Base-by-base conservation (phyloP, 176 grass and related monocot genomes). In the Carex kokanica region DNA sequence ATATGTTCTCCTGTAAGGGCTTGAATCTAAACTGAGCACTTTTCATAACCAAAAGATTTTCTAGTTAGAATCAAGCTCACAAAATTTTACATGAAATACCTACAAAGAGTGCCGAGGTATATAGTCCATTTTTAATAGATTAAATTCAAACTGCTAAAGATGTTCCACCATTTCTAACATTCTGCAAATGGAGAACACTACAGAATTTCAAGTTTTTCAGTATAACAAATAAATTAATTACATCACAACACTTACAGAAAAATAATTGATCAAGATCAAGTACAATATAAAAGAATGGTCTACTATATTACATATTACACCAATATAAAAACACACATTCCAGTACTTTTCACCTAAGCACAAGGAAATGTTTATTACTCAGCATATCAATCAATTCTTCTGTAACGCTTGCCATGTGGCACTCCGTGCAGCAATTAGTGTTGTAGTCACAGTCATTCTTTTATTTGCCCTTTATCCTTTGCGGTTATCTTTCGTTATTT, bases 291-390 rank as follows among this genome's bases (percentile, higher is more conserved):
- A 74, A 74, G 43, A 55, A 77, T 77, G 72, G 23, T 77, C 47
- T 17, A 13, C 27, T 77, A 55, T 55, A 77, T 32, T 77, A 54
- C 73, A 77, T 55, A 77, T 31, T 55, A 77, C 73, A 52, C 20
- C 45, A 2, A 74, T 52, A 52, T 6, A 74, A 74, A 53, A 27
- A 1, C 20, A 74, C 64, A 25, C 2, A 74, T 24, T 51, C 1
- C 41, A 29, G 72, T 27, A 75, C 23, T 75, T 75, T 15, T 7
- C 36, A 75, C 47, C 47, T 16, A 75, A 31, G 21, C 13, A 2
- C 54, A 16, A 1, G 12, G 3, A 75, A 53, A 77, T 77, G 73
- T 77, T 77, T 77, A 77, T 55, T 77, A 53, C 23, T 55, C 45
- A 55, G 73, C 24, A 29, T 55, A 55, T 31, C 24, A 55, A 77